Evolutionary conservation across 2,329 filamentous ascomycete genomes (phyloP).

Genomic region (Xylariaceae sp.): DNA sequence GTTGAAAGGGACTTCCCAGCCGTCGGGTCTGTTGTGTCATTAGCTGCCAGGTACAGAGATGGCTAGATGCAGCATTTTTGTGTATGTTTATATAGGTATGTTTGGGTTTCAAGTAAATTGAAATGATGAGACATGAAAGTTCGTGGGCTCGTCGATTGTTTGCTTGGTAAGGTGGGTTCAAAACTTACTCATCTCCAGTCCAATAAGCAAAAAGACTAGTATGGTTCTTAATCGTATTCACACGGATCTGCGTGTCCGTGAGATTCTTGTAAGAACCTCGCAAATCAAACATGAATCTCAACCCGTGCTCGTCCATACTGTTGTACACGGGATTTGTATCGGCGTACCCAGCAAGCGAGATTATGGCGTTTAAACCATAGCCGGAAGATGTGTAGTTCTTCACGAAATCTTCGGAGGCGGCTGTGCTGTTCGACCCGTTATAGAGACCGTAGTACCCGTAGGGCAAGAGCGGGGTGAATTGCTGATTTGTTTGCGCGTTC

Average conservation of each 20-base stretch:
- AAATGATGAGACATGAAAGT: no score
- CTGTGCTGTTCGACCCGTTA: conserved; percentile 31
- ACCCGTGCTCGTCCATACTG: conserved; percentile 36
- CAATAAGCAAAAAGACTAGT: conserved; percentile 43
- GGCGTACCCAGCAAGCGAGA: conserved; percentile 38
- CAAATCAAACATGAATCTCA: conserved; percentile 45
- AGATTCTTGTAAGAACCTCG: conserved; percentile 43
- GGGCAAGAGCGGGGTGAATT: conserved; percentile 40
- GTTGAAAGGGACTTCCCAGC: conserved; percentile 51
- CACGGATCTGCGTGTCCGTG: conserved; percentile 36
- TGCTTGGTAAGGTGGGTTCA: no score
- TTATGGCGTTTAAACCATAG: conserved; percentile 43
- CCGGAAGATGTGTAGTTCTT: conserved; percentile 34
- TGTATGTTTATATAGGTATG: conserved; percentile 2
- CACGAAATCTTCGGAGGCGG: conserved; percentile 33
- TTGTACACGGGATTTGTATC: conserved; percentile 35
- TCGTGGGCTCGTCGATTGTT: no score
- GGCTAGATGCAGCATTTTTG: not conserved
- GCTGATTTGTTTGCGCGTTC: conserved; percentile 32
- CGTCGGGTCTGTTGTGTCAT: conserved; percentile 42
- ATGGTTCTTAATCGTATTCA: conserved; percentile 37
- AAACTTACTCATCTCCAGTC: conserved; percentile 42
- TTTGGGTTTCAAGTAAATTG: no score
- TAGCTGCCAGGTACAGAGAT: not conserved
- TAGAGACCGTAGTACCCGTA: conserved; percentile 44